Evolutionary conservation across 352 stramenopile species (phyloP).

Genomic region (Pythium plurisporium): DNA sequence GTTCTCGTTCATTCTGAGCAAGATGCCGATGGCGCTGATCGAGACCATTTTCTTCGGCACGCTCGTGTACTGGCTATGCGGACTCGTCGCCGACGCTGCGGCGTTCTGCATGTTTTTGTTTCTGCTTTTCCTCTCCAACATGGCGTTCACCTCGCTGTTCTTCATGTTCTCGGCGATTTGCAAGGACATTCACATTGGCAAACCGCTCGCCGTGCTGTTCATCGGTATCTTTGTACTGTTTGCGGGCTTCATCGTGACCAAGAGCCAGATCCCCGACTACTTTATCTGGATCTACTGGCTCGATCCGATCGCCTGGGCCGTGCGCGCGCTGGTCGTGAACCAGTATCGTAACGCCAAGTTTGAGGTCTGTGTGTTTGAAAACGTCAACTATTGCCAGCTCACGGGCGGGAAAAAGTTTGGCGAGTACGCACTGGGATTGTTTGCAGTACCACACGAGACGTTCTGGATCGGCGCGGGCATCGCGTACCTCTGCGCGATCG

Average conservation of each 20-base stretch:
- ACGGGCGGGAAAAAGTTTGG: slow-evolving; percentile 19
- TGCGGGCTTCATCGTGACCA: slow-evolving; percentile 31
- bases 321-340: slow-evolving; percentile 24
- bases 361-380: slow-evolving; percentile 20
- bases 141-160: slow-evolving; percentile 31
- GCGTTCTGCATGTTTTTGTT: slow-evolving; percentile 40
- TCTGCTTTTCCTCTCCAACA: slow-evolving; percentile 39
- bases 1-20: slow-evolving; percentile 42
- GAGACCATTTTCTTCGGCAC: slow-evolving; percentile 43
- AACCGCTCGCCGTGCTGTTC: slow-evolving; percentile 23
- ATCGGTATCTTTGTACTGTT: slow-evolving; percentile 32
- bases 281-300: slow-evolving; percentile 32
- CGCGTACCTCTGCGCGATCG: slow-evolving; percentile 15
- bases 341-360: slow-evolving; percentile 20
- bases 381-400: slow-evolving; percentile 19
- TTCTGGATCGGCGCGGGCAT: slow-evolving; percentile 9
- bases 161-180: slow-evolving; percentile 17
- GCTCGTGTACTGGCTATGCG: slow-evolving; percentile 81
- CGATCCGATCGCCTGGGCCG: slow-evolving; percentile 35
- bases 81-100: slow-evolving; percentile 24
- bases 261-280: slow-evolving; percentile 24
- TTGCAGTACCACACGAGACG: background rate
- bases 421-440: slow-evolving; percentile 20
- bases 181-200: slow-evolving; percentile 20
- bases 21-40: slow-evolving; percentile 54